phyloP scores from a whole-genome alignment of 2,329 filamentous ascomycete species.

The Talaromyces sp. region DNA sequence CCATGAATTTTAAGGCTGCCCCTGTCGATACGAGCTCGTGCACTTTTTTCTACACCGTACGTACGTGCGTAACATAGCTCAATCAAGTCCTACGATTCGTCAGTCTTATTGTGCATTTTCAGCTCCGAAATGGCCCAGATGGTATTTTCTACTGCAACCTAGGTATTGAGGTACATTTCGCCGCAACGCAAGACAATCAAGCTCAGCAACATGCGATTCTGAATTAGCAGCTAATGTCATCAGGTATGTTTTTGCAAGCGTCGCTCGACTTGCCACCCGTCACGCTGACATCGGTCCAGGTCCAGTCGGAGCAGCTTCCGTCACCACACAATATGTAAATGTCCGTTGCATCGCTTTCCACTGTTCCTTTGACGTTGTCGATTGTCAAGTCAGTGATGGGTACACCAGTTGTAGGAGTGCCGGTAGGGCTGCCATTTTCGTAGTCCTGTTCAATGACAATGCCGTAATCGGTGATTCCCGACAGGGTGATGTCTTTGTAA shows the following conservation, averaged over 20 bases:
- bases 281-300: conserved; percentile 49
- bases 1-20: neutral
- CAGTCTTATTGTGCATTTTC: neutral
- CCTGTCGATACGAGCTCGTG: neutral
- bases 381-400: conserved; percentile 35
- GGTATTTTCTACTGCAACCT: neutral
- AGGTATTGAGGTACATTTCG: neutral
- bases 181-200: neutral
- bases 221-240: conserved; percentile 27
- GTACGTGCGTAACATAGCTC: neutral
- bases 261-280: conserved; percentile 51
- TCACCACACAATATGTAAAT: conserved; percentile 55
- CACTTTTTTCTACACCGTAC: neutral
- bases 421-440: conserved; percentile 45
- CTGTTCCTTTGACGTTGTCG: conserved; percentile 36
- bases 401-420: conserved; percentile 36
- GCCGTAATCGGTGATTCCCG: conserved; percentile 52
- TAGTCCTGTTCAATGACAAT: conserved; percentile 61
- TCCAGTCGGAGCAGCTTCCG: conserved; percentile 52
- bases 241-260: conserved; percentile 42
- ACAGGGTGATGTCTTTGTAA: conserved; percentile 53
- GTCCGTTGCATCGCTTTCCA: conserved; percentile 32
- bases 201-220: neutral
- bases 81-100: neutral
- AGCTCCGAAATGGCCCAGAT: neutral